Evolutionary conservation across 768 basidiomycete species (phyloP), one percentile per base, ranked within the genome.

Genomic region (Boletus rubroflammeus): DNA sequence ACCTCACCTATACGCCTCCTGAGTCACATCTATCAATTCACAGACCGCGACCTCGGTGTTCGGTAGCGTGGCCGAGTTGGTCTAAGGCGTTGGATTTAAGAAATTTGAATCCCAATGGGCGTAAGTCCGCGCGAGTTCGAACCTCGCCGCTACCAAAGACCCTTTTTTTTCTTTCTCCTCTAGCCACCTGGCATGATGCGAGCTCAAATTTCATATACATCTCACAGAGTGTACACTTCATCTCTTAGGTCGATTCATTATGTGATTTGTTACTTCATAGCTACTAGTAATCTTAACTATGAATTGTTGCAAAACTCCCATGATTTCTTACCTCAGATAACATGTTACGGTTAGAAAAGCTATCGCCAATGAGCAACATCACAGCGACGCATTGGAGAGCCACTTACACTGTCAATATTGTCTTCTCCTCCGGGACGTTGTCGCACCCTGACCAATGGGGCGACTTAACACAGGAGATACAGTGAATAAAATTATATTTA

Each of bases 61-160:
- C 58, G 78, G 78, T 77, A 83, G 81, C 80, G 83, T 88, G 86
- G 84, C 86, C 86, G 86, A 88, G 86, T 86, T 75, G 86, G 85
- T 87, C 85, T 87, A 88, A 88, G 86, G 86, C 84, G 86, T 88
- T 86, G 85, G 86, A 86, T 86, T 88, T 88, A 89, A 88, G 86
- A 59, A 23, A 51, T 71, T 65, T 85, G 85, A 82, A 79, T 88
- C 85, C 86, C 84, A 86, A 87, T 87, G 85, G 84, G 82, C 78
- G 83, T 36, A 78, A 82, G 78, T 77, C 85, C 86, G 85, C 87
- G 86, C 84, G 87, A 88, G 87, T 89, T 88, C 86, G 86, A 88
- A 86, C 84, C 87, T 88, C 86, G 85, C 87, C 82, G 83, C 82
- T 84, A 83, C 84, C 85, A 87, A 44, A 0, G 6, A 9, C 25